phyloP scores from a whole-genome alignment of 352 stramenopile species.

The Phytopythium delawarense region DNA sequence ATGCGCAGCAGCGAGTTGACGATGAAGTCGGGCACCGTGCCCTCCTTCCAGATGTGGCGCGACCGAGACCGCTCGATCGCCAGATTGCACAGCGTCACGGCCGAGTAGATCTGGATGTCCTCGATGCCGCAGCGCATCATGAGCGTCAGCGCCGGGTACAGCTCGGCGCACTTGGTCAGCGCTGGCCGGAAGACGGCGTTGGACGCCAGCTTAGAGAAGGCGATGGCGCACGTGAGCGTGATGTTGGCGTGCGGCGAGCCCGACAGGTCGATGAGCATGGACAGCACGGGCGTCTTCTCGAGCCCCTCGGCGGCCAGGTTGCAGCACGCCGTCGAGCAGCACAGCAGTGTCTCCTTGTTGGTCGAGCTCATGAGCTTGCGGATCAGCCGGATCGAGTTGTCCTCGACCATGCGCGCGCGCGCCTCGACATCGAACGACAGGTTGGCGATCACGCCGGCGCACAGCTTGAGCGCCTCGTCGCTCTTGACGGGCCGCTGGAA shows the following conservation, averaged over 20 bases:
- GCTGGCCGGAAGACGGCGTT: slow-evolving; percentile 42
- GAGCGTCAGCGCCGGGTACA: slow-evolving; percentile 73
- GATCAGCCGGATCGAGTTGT: slow-evolving; percentile 57
- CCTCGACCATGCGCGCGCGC: slow-evolving; percentile 51
- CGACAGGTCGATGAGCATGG: slow-evolving; percentile 81
- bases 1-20: slow-evolving; percentile 87
- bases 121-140: slow-evolving; percentile 89
- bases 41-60: slow-evolving; percentile 82
- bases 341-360: slow-evolving; percentile 59
- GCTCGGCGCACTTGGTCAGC: slow-evolving; percentile 64
- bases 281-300: slow-evolving; percentile 62
- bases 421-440: slow-evolving; percentile 71
- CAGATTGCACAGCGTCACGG: slow-evolving; percentile 81
- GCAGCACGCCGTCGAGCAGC: slow-evolving; percentile 70
- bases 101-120: slow-evolving; percentile 89
- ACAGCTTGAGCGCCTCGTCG: slow-evolving; percentile 66
- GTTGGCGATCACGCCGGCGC: slow-evolving; percentile 60
- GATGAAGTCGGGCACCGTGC: slow-evolving; percentile 85
- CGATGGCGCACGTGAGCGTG: slow-evolving; percentile 71
- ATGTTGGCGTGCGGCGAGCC: slow-evolving; percentile 53
- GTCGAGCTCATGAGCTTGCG: slow-evolving; percentile 63
- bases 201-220: slow-evolving; percentile 71
- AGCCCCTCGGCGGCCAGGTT: slow-evolving; percentile 68
- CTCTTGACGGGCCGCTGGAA: slow-evolving; percentile 65
- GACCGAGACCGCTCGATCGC: slow-evolving; percentile 61